Evolutionary conservation across 805 yeast genomes (phyloP), one percentile per base, ranked within the genome.

Genomic region (Metschnikowia lachancei): DNA sequence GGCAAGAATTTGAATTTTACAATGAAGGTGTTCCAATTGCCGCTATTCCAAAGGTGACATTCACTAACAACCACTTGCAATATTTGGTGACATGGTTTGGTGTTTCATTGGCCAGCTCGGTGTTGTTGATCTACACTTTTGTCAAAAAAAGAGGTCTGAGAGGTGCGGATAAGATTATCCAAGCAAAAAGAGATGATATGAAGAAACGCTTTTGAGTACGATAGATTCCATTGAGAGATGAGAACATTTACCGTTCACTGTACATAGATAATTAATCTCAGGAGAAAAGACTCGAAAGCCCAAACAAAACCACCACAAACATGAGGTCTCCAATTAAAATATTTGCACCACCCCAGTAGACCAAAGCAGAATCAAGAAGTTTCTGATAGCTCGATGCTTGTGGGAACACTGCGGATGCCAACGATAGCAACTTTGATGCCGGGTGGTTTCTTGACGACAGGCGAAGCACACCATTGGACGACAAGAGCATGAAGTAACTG

Each of bases 61-160:
- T 88, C 61, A 82, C 85, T 50, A 94, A 94, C 64, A 89, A 90
- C 61, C 99, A 94, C 62, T 67, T 91, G 64, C 96, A 92, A 64
- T 94, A 94, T 63, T 69, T 94, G 59, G 81, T 89, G 17, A 94
- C 99, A 0, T 94, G 99, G 99, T 92, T 87, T 63, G 96, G 97
- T 0, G 76, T 92, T 36, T 81, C 90, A 1, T 57, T 86, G 34
- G 78, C 87, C 32, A 85, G 96, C 31, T 57, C 90, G 0, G 79
- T 85, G 29, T 77, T 89, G 66, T 74, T 94, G 47, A 36, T 59
- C 12, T 72, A 66, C 51, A 54, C 59, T 16, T 55, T 68, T 41
- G 51, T 57, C 57, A 72, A 67, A 51, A 57, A 52, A 39, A 58
- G 58, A 45, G 62, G 61, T 43, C 60, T 57, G 49, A 55, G 56